phyloP scores from a whole-genome alignment of 2,329 filamentous ascomycete species.

The Talaromyces sp. region DNA sequence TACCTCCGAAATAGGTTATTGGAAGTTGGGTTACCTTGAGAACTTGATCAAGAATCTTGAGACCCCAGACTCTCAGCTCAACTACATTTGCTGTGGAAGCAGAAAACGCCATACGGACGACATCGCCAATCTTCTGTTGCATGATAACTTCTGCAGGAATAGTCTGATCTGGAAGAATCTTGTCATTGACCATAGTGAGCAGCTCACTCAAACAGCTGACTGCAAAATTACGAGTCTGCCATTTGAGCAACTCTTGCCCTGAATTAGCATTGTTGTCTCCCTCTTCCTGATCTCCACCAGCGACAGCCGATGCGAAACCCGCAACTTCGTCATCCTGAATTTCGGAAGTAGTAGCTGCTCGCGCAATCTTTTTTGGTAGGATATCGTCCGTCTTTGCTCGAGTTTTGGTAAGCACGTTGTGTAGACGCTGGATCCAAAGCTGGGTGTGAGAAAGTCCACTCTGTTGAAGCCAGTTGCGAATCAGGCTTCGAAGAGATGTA shows the following conservation, averaged over 20 bases:
- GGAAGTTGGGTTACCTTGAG: conserved; percentile 56
- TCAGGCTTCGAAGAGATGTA: conserved; percentile 76
- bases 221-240: conserved; percentile 93
- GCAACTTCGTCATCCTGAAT: conserved; percentile 94
- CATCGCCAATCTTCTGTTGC: conserved; percentile 80
- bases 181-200: conserved; percentile 72
- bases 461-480: conserved; percentile 90
- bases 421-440: conserved; percentile 84
- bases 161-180: conserved; percentile 72
- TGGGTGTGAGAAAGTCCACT: conserved; percentile 75
- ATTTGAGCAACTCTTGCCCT: conserved; percentile 83
- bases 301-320: conserved; percentile 77
- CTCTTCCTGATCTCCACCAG: conserved; percentile 58
- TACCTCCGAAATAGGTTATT: neutral
- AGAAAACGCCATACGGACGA: conserved; percentile 95
- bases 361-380: conserved; percentile 32
- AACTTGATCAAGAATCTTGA: conserved; percentile 90
- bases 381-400: conserved; percentile 60
- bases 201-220: conserved; percentile 85
- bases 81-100: conserved; percentile 92
- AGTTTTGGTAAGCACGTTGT: conserved; percentile 84
- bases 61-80: conserved; percentile 80
- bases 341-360: conserved; percentile 59
- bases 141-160: conserved; percentile 73
- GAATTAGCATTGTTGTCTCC: conserved; percentile 47